A percentile compares a stretch with the other conserved stretches of the same genome.
These are phyloP conservation scores for Fusarium verticillioides DNA, from an alignment of 2,329 filamentous ascomycete species.

Conservation along the genomic window DNA sequence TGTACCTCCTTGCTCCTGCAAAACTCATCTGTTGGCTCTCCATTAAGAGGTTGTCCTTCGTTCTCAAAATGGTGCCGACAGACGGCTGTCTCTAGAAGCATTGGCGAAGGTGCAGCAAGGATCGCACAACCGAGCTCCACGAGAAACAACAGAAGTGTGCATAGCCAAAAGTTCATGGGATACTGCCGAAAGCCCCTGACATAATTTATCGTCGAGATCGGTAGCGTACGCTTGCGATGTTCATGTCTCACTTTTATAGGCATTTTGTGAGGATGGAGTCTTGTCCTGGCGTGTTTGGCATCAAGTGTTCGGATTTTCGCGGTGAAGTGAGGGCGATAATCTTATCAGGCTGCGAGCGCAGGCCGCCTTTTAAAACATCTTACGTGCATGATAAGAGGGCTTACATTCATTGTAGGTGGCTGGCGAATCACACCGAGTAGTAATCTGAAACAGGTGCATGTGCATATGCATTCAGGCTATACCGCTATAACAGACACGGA, in stretches of 20 bases:
- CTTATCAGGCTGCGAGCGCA: not conserved
- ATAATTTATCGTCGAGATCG: not conserved
- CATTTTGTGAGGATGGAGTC: not conserved
- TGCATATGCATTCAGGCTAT: not conserved
- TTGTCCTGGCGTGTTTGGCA: not conserved
- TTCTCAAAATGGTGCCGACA: slow-evolving; percentile 1
- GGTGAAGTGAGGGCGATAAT: not conserved
- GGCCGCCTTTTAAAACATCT: not conserved
- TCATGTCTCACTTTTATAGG: not conserved
- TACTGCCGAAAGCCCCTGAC: not conserved
- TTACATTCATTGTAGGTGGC: no score
- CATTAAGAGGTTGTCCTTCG: not conserved
- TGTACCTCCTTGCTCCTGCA: not conserved
- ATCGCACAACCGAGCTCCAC: not conserved
- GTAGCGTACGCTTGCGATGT: rapidly evolving
- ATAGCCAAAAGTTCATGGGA: slow-evolving; percentile 10
- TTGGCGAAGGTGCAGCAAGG: not conserved
- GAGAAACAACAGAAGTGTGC: not conserved
- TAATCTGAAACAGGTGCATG: not conserved
- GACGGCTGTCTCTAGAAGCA: slow-evolving; percentile 1
- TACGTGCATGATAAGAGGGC: not conserved
- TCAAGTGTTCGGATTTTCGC: not conserved
- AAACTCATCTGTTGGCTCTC: not conserved
- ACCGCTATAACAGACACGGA: not conserved
- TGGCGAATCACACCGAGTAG: not conserved